Evolutionary conservation across 352 stramenopile species (phyloP), one percentile per base, ranked within the genome.

Genomic region (Stramenopiles sp.): DNA sequence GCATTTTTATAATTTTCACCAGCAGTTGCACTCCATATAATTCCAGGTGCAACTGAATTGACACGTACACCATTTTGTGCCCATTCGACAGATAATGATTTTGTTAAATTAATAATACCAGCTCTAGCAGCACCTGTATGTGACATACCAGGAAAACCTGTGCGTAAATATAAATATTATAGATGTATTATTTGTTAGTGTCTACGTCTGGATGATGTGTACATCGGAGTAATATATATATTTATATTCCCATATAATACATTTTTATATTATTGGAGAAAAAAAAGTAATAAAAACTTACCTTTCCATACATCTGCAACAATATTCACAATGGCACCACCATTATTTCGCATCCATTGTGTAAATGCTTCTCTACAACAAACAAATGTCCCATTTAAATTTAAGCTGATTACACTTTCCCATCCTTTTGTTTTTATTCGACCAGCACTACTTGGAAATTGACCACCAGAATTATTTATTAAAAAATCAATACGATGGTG

Each of bases 31-130:
- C 38, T 94, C 84, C 93, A 93, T 38, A 94, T 83, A 69, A 89
- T 89, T 30, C 89, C 89, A 0, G 89, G 89, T 78, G 88, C 93
- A 6, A 94, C 85, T 29, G 89, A 88, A 79, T 94, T 94, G 30
- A 94, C 89, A 27, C 89, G 86, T 79, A 94, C 93, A 81, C 93
- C 93, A 80, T 94, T 87, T 63, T 88, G 86, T 73, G 89, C 89
- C 79, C 93, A 88, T 80, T 93, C 90, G 6, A 89, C 89, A 6
- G 88, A 88, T 73, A 94, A 83, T 74, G 93, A 88, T 38, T 88
- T 86, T n/a, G 88, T 91, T 85, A 94, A 90, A 53, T 88, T 86
- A 78, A 93, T 90, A 38, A 94, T 88, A 0, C 89, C 89, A n/a
- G 88, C 89, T 80, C 93, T 93, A 4, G 65, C 38, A 53, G 38